Conservation (phyloP, 257 asterid species). For the Gentiana straminea region DNA sequence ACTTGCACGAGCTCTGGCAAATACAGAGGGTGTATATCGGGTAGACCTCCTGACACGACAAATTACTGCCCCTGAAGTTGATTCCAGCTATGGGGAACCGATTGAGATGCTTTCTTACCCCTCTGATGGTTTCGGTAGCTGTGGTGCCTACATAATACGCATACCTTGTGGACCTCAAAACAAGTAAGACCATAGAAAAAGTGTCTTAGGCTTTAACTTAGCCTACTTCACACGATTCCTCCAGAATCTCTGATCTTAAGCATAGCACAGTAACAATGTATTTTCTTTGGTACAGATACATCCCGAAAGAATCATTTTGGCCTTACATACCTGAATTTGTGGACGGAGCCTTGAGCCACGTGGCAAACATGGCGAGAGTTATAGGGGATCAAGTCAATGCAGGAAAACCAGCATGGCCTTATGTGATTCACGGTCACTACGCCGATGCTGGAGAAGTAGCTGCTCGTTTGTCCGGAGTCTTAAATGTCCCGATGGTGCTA, state of each 20-base stretch:
- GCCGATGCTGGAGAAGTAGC: constrained; percentile 65
- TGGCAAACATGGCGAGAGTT: constrained; percentile 47
- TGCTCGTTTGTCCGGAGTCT: constrained; percentile 42
- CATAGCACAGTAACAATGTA: background rate
- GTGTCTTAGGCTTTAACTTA: background rate
- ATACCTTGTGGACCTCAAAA: constrained; percentile 56
- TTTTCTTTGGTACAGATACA: constrained; percentile 21
- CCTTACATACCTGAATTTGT: constrained; percentile 48
- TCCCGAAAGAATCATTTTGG: constrained; percentile 56
- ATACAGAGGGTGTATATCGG: constrained; percentile 43
- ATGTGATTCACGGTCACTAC: constrained; percentile 60
- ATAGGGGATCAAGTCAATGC: constrained; percentile 39
- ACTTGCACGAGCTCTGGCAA: constrained; percentile 54
- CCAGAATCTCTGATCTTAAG: background rate
- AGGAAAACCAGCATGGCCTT: constrained; percentile 56
- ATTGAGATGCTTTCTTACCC: constrained; percentile 64
- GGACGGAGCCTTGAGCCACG: constrained; percentile 52
- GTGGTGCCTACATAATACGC: constrained; percentile 56
- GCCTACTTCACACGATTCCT: background rate
- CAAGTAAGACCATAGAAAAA: constrained; percentile 16
- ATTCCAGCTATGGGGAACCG: constrained; percentile 52
- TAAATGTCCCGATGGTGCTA: constrained; percentile 53
- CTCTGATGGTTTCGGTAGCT: constrained; percentile 40
- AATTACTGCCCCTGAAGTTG: constrained; percentile 46
- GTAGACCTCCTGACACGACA: constrained; percentile 67